Evolutionary conservation across 2,329 filamentous ascomycete species (phyloP), one percentile per base, ranked within the genome.

Genomic region (Aspergillus fructus): DNA sequence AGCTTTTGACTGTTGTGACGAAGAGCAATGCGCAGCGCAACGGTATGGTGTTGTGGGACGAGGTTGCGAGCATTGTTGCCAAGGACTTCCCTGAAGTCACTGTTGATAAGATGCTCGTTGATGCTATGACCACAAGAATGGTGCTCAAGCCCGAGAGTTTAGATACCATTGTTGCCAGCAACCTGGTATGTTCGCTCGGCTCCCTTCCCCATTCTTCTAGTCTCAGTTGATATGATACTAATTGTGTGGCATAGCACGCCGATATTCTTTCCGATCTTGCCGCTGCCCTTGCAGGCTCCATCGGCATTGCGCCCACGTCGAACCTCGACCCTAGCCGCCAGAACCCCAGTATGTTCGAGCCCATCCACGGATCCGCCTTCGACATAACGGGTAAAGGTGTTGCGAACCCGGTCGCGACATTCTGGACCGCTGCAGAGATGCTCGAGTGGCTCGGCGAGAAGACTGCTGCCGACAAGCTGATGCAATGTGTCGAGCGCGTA

Each of bases 201-300:
- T 8, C 15, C 34, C 34, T 37, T n/a, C 6, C 5, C 15, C n/a
- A 9, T 37, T 37, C 42, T 40, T 34, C 17, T 30, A 17, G 19
- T 34, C 17, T 33, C 15, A 19, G 34, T 30, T 19, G n/a, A 39
- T 37, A 21, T 6, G 48, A 48, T 27, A 52, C 49, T 56, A 27
- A 56, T 12, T 17, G 34, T 49, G 37, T 41, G 41, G 23, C 23
- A 17, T 41, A 75, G 67, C 69, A 82, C 71, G 86, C 85, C 5
- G 87, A 89, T 60, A 89, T 89, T 49, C 80, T 90, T 4, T 89
- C 86, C 0, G 88, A 90, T 65, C 77, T 90, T 19, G 88, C 87
- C 5, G 87, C 88, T 13, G 86, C 87, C 0, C 76, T 90, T 6
- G 87, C 87, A 3, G 88, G 88, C 0, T 87, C 83, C 2, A 90